phyloP scores from a whole-genome alignment of 2,329 filamentous ascomycete species.

The Neocucurbitaria cava region DNA sequence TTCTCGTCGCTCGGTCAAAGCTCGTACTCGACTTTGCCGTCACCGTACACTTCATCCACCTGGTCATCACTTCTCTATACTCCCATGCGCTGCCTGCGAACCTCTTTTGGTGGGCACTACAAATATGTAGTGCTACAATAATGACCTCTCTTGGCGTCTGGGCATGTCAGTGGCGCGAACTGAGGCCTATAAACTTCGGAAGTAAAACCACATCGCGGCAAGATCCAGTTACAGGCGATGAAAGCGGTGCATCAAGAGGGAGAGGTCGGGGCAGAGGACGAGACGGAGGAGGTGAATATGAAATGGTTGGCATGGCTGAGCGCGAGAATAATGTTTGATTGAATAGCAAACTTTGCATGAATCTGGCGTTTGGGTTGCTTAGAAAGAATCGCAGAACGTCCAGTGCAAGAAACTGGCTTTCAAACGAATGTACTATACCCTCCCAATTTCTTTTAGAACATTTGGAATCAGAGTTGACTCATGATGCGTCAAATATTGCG shows the following conservation, averaged over 20 bases:
- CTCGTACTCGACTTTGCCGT: slow-evolving; percentile 94
- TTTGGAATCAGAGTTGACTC: slow-evolving; percentile 4
- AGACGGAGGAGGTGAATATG: slow-evolving; percentile 57
- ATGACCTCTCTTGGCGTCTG: slow-evolving; percentile 82
- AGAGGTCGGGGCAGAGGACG: slow-evolving; percentile 49
- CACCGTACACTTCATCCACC: slow-evolving; percentile 84
- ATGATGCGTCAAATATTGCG: background rate
- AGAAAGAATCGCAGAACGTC: slow-evolving; percentile 10
- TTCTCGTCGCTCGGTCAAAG: slow-evolving; percentile 87
- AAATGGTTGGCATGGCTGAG: slow-evolving; percentile 56
- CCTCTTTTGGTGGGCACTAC: slow-evolving; percentile 84
- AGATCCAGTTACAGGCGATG: slow-evolving; percentile 39
- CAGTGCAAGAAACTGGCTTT: slow-evolving; percentile 2
- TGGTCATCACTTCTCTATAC: slow-evolving; percentile 79
- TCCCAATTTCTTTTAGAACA: background rate
- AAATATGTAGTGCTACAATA: slow-evolving; percentile 64
- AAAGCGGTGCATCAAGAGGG: slow-evolving; percentile 49
- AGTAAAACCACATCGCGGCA: slow-evolving; percentile 54
- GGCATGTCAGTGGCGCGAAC: slow-evolving; percentile 88
- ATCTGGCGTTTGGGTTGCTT: slow-evolving; percentile 29
- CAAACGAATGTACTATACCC: slow-evolving; percentile 23
- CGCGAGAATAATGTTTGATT: slow-evolving; percentile 45
- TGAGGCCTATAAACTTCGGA: slow-evolving; percentile 87
- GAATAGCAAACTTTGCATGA: slow-evolving; percentile 32
- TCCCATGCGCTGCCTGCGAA: slow-evolving; percentile 77